A percentile compares a stretch with the other conserved stretches of the same genome.
phyloP scores from a whole-genome alignment of 2,329 filamentous ascomycete genomes.

The Colletotrichum chlorophyti region DNA sequence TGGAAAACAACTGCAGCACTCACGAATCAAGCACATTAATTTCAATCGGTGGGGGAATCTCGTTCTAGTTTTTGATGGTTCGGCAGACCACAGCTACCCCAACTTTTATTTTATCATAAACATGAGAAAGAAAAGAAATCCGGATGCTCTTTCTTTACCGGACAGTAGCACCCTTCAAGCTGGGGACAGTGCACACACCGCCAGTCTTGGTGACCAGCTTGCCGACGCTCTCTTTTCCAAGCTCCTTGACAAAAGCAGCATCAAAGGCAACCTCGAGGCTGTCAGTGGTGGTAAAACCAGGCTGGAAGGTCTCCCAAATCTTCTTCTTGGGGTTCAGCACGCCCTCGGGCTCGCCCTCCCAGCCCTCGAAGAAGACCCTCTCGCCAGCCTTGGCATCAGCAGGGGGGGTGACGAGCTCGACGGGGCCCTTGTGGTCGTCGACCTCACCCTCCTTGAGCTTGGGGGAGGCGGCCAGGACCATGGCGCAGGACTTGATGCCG shows the following conservation, averaged over 20 bases:
- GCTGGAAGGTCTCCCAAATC: conserved; percentile 96
- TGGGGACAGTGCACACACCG: conserved; percentile 83
- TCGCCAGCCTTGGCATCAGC: conserved; percentile 82
- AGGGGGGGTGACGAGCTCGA: conserved; percentile 90
- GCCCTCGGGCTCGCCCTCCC: conserved; percentile 90
- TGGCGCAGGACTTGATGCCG: conserved; percentile 77
- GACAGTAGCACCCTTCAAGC: conserved; percentile 80
- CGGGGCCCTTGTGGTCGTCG: conserved; percentile 85
- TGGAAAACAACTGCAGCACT: no score
- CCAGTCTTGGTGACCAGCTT: conserved; percentile 79
- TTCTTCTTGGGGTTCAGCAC: conserved; percentile 99
- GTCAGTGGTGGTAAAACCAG: conserved; percentile 91
- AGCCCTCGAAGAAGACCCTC: conserved; percentile 91
- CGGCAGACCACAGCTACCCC: neutral
- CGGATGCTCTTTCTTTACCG: conserved; percentile 65
- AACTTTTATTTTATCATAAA: conserved; percentile 11
- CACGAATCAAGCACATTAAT: no score
- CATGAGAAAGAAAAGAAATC: neutral
- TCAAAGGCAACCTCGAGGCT: conserved; percentile 86
- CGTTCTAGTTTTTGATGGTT: neutral
- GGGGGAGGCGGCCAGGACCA: conserved; percentile 97
- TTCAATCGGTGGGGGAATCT: neutral
- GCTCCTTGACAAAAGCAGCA: conserved; percentile 75
- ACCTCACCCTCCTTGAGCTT: conserved; percentile 80
- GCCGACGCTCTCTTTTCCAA: conserved; percentile 72